A percentile compares a stretch with the other conserved stretches of the same genome.
Evolutionary conservation across 768 basidiomycete genomes (phyloP).

Genomic region (Sporobolomyces pararoseus): DNA sequence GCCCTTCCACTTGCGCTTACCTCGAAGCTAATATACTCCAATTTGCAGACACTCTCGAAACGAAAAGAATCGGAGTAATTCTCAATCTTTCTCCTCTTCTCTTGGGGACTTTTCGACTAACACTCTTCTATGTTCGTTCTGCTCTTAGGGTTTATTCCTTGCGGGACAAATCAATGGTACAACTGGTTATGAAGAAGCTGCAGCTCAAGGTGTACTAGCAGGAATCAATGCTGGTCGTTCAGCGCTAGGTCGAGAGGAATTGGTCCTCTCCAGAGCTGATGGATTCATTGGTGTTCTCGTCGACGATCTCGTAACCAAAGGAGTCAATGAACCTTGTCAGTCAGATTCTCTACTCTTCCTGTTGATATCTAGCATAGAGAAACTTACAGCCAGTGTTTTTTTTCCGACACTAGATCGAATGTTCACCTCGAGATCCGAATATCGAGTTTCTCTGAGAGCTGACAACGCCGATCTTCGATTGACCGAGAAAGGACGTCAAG

Average conservation of each 20-base stretch:
- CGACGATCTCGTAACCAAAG: conserved; percentile 81
- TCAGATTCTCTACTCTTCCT: conserved; percentile 23
- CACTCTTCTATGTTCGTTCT: too few species aligned
- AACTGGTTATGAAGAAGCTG: conserved; percentile 92
- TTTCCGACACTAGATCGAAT: conserved; percentile 64
- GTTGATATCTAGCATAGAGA: neutral
- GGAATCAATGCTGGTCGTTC: conserved; percentile 81
- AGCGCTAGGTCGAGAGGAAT: conserved; percentile 56
- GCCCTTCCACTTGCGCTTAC: neutral
- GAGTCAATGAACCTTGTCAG: conserved; percentile 85
- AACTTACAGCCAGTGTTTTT: neutral
- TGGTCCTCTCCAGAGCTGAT: conserved; percentile 74
- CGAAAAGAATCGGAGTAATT: conserved; percentile 68
- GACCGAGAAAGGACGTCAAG: conserved; percentile 63
- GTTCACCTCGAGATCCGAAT: conserved; percentile 89
- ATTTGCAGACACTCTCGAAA: conserved; percentile 80
- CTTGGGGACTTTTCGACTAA: neutral
- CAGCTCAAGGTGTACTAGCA: conserved; percentile 80
- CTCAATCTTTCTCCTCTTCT: neutral
- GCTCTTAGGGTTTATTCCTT: conserved; percentile 81
- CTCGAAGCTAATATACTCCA: neutral
- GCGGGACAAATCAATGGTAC: conserved; percentile 92
- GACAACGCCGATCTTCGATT: conserved; percentile 84
- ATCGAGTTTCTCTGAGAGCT: conserved; percentile 77
- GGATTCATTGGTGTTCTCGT: conserved; percentile 87